These are phyloP conservation scores for Elongisporangium senticosum DNA, from an alignment of 352 stramenopile genomes.

Conservation along the genomic window DNA sequence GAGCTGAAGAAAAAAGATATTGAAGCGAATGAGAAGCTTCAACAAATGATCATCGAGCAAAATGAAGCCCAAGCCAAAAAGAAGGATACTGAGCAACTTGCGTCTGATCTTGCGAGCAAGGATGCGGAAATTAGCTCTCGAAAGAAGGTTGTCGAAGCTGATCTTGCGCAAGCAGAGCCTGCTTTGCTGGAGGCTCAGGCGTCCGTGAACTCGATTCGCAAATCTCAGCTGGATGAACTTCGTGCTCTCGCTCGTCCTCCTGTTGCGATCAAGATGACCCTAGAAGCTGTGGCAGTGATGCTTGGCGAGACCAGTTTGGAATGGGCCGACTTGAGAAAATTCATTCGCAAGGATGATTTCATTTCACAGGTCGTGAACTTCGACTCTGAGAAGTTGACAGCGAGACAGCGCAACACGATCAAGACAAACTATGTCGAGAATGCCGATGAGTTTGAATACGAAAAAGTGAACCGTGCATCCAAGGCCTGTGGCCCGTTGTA, in stretches of 20 bases:
- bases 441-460: constrained; percentile 85
- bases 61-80: constrained; percentile 97
- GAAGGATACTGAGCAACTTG: constrained; percentile 94
- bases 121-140: constrained; percentile 94
- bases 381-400: constrained; percentile 95
- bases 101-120: constrained; percentile 91
- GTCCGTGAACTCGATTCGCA: constrained; percentile 98
- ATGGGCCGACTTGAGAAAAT: constrained; percentile 97
- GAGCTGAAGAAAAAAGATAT: constrained; percentile 96
- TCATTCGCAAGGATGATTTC: constrained; percentile 97
- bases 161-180: constrained; percentile 97
- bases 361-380: constrained; percentile 99
- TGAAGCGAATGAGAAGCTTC: constrained; percentile 97
- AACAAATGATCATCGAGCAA: constrained; percentile 98
- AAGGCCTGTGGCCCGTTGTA: constrained; percentile 98
- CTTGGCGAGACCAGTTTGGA: constrained; percentile 95
- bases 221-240: constrained; percentile 99
- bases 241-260: constrained; percentile 94
- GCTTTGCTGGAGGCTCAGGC: constrained; percentile 95
- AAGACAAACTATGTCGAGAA: constrained; percentile 95
- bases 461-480: constrained; percentile 91
- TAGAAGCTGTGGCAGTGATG: constrained; percentile 98
- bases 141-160: constrained; percentile 93
- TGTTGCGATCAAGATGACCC: constrained; percentile 93
- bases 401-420: constrained; percentile 93